Conservation (phyloP, 2,329 filamentous ascomycete species). For the Pseudogymnoascus sp. region DNA sequence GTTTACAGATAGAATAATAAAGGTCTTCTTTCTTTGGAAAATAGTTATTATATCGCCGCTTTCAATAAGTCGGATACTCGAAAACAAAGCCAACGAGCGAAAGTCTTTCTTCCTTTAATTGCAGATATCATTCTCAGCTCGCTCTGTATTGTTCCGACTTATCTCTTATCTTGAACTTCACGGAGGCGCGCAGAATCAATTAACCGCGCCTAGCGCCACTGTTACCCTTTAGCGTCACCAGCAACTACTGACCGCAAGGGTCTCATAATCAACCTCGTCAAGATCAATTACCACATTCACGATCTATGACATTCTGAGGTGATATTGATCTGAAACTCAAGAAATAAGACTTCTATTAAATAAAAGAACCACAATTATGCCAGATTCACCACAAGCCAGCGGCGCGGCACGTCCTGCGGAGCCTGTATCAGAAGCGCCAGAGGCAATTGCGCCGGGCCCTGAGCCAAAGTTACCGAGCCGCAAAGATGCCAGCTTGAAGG, state of each 20-base stretch:
- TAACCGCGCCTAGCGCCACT: not conserved
- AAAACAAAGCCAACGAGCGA: not conserved
- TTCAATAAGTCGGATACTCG: not conserved
- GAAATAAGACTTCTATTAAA: not conserved
- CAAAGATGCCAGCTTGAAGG: constrained; percentile 86
- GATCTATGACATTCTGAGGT: not conserved
- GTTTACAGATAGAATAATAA: not conserved
- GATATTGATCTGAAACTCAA: not conserved
- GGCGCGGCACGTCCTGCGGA: not conserved
- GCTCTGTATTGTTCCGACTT: not conserved
- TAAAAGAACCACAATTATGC: not conserved
- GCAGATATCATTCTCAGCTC: not conserved
- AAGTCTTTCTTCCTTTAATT: not conserved
- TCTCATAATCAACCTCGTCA: constrained; percentile 6
- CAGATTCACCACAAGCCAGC: not conserved
- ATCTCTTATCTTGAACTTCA: not conserved
- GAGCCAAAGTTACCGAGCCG: constrained; percentile 65
- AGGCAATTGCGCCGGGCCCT: constrained; percentile 36
- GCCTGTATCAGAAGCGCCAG: constrained; percentile 5
- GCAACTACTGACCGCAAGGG: constrained; percentile 2
- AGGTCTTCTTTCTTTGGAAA: not conserved
- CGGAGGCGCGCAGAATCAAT: not conserved
- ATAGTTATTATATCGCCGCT: not conserved
- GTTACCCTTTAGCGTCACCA: not conserved
- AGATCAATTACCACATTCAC: not conserved